phyloP scores from a whole-genome alignment of 495 filamentous ascomycete species.

The Oidiodendron maius region DNA sequence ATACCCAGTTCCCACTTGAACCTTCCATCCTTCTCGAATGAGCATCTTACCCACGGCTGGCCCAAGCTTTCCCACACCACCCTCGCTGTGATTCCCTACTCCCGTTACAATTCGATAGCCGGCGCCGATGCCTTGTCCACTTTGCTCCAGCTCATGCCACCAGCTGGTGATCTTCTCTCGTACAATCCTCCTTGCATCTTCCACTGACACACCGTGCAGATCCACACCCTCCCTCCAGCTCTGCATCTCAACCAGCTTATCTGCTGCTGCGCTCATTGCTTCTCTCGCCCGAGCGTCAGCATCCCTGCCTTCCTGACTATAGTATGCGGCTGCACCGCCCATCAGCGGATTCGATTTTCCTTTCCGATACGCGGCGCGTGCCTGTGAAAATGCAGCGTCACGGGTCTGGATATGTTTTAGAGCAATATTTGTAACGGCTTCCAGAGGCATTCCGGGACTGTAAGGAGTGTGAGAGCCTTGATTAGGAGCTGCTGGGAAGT shows the following conservation, averaged over 20 bases:
- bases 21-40: constrained; percentile 73
- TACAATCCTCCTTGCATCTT: constrained; percentile 72
- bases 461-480: background rate
- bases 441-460: constrained; percentile 2
- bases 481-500: constrained; percentile 12
- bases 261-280: constrained; percentile 43
- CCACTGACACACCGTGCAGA: constrained; percentile 78
- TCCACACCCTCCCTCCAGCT: constrained; percentile 42
- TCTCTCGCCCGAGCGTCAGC: constrained; percentile 37
- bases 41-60: constrained; percentile 78
- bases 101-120: constrained; percentile 75
- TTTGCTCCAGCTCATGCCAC: constrained; percentile 66
- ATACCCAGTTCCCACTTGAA: constrained; percentile 61
- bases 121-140: constrained; percentile 36
- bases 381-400: constrained; percentile 50
- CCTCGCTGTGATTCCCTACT: constrained; percentile 68
- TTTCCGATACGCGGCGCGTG: constrained; percentile 53
- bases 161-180: constrained; percentile 60
- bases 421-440: constrained; percentile 11
- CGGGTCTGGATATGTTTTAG: constrained; percentile 15
- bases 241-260: constrained; percentile 49
- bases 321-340: constrained; percentile 62
- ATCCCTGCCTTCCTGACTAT: constrained; percentile 52
- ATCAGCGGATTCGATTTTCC: constrained; percentile 60
- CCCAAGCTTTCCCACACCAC: constrained; percentile 66